A percentile compares a stretch with the other conserved stretches of the same genome.
Evolutionary conservation across 257 asterid species (phyloP).

Genomic region (Penstemon davidsonii): DNA sequence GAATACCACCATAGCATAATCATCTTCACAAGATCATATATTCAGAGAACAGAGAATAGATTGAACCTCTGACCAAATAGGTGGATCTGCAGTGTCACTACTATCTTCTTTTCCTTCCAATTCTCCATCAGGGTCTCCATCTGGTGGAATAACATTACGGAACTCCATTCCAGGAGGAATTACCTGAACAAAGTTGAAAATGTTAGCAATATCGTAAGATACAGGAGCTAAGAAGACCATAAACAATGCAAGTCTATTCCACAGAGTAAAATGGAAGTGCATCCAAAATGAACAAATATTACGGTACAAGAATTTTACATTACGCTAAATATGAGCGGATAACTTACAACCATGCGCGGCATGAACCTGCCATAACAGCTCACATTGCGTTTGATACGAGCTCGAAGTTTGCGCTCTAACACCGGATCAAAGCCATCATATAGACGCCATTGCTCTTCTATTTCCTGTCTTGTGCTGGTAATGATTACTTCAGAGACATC

Average conservation of each 20-base stretch:
- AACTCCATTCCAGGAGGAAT: conserved; percentile 95
- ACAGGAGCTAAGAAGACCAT: conserved; percentile 14
- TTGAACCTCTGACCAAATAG: conserved; percentile 78
- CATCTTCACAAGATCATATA: conserved; percentile 10
- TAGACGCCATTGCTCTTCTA: conserved; percentile 81
- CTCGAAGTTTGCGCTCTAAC: conserved; percentile 71
- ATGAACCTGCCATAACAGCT: conserved; percentile 72
- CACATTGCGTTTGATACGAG: conserved; percentile 62
- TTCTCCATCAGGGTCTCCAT: conserved; percentile 64
- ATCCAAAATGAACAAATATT: neutral
- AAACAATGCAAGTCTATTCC: neutral
- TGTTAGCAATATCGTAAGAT: conserved; percentile 19
- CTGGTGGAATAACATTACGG: conserved; percentile 54
- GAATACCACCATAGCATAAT: conserved; percentile 10
- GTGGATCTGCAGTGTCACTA: conserved; percentile 52
- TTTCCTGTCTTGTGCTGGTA: conserved; percentile 79
- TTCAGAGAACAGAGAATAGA: conserved; percentile 29
- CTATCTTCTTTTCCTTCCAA: conserved; percentile 45
- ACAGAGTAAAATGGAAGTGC: conserved; percentile 8
- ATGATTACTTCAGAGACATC: conserved; percentile 75
- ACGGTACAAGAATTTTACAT: neutral
- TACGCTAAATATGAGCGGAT: neutral
- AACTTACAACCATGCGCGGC: conserved; percentile 85
- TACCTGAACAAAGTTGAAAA: conserved; percentile 45
- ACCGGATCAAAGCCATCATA: conserved; percentile 82